These are phyloP conservation scores for Tetraselmis striata DNA, from an alignment of 139 green algal species.

Conservation along the genomic window DNA sequence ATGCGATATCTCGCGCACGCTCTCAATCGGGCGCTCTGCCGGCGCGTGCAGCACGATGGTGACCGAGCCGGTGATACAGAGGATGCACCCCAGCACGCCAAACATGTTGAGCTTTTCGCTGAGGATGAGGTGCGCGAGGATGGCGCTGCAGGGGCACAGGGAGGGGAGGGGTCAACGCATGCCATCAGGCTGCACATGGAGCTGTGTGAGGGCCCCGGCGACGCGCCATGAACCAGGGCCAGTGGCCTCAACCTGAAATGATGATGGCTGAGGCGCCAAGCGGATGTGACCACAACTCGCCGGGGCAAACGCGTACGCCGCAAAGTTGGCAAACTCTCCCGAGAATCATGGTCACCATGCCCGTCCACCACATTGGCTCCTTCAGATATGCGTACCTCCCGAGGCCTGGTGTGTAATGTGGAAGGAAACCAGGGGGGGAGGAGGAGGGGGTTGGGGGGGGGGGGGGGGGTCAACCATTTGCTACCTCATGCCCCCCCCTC, in stretches of 20 bases:
- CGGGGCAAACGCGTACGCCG: conserved; percentile 94
- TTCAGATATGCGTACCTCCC: conserved; percentile 88
- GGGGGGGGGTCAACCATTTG: too few relatives aligned
- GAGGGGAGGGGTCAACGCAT: neutral
- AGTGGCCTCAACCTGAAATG: too few relatives aligned
- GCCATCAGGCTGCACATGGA: too few relatives aligned
- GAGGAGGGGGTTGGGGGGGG: too few relatives aligned
- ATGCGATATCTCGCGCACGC: conserved; percentile 76
- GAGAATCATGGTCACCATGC: conserved; percentile 85
- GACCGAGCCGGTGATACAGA: conserved; percentile 85
- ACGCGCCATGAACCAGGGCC: too few relatives aligned
- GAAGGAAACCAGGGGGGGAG: too few relatives aligned
- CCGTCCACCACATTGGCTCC: conserved; percentile 94
- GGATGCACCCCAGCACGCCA: conserved; percentile 83
- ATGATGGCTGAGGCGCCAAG: conserved; percentile 86
- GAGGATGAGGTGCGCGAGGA: conserved; percentile 87
- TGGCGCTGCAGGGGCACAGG: conserved; percentile 49
- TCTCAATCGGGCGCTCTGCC: conserved; percentile 62
- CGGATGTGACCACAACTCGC: conserved; percentile 91
- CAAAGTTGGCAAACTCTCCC: conserved; percentile 94
- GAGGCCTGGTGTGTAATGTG: too few relatives aligned
- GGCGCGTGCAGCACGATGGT: conserved; percentile 91
- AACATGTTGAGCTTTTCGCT: conserved; percentile 89
- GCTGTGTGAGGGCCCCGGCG: too few relatives aligned
- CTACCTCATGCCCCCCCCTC: too few relatives aligned